Evolutionary conservation across 306 rosid genomes (phyloP), one percentile per base, ranked within the genome.

Genomic region (Glycine latifolia): DNA sequence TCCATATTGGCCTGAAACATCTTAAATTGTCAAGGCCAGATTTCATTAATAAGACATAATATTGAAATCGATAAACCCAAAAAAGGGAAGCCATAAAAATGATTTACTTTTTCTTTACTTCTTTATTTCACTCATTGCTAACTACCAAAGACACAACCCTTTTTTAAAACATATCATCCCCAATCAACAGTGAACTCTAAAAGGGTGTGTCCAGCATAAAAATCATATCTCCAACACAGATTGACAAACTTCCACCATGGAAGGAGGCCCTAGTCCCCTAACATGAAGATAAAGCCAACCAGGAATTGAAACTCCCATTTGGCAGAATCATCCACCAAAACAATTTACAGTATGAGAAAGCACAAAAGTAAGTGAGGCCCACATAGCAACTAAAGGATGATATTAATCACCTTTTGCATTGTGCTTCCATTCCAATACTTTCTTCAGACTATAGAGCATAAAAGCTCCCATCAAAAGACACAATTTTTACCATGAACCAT

Each of bases 241-340:
- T 31, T 68, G 69, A 41, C 49, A 55, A 69, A 58, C 52, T 35
- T 70, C 63, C 43, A 10, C 62, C 71, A 47, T 47, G n/a, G 62
- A 55, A 58, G 47, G 50, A 78, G 26, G 17, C 37, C n/a, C 16
- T 6, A n/a, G 62, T 55, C 3, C 44, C 44, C 68, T 41, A 41
- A 10, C 73, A 16, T 65, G 10, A 15, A 65, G 54, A 54, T 20
- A 54, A 54, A 67, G 16, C 53, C 75, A 66, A 66, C 11, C 31
- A 78, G 16, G 31, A 41, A 67, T 2, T 77, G 20, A 78, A 55
- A 43, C 13, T 54, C 15, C 76, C 31, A 8, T 55, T 44, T 16
- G 35, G 60, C 2, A 56, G 10, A 69, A 68, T 9, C 3, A 76
- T 20, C 15, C 52, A 9, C 13, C 31, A 66, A n/a, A 14, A 16